These are phyloP conservation scores for Geosmithia putterillii DNA, from an alignment of 2,329 filamentous ascomycete species.

Conservation along the genomic window DNA sequence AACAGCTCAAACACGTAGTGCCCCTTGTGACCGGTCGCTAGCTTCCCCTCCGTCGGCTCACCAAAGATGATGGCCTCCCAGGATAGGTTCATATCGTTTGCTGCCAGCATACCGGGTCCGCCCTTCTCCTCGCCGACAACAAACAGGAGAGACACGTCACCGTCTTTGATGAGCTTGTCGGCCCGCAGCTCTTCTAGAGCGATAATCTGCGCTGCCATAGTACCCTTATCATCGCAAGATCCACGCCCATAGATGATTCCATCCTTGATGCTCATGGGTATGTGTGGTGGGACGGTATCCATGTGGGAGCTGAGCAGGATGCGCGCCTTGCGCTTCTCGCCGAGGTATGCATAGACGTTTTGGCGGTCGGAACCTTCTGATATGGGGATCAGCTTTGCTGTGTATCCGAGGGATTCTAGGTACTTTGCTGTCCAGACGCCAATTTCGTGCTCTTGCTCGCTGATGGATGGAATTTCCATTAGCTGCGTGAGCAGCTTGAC, in stretches of 20 bases:
- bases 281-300: slow-evolving; percentile 57
- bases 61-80: slow-evolving; percentile 60
- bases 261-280: slow-evolving; percentile 44
- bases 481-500: slow-evolving; percentile 6
- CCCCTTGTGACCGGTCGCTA: slow-evolving; percentile 62
- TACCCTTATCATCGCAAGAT: slow-evolving; percentile 52
- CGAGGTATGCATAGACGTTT: slow-evolving; percentile 58
- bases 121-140: slow-evolving; percentile 56
- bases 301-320: slow-evolving; percentile 62
- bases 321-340: slow-evolving; percentile 32
- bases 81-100: slow-evolving; percentile 29
- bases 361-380: slow-evolving; percentile 22
- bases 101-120: slow-evolving; percentile 51
- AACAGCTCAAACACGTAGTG: slow-evolving; percentile 44
- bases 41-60: slow-evolving; percentile 59
- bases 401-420: slow-evolving; percentile 32
- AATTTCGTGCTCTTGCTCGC: slow-evolving; percentile 40
- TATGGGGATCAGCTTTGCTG: slow-evolving; percentile 14
- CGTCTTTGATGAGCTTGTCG: slow-evolving; percentile 11
- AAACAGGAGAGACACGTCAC: slow-evolving; percentile 32
- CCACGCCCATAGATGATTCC: slow-evolving; percentile 45
- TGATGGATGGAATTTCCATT: slow-evolving; percentile 8
- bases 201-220: slow-evolving; percentile 36
- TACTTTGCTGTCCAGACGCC: slow-evolving; percentile 54
- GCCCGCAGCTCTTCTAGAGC: slow-evolving; percentile 28